phyloP scores from a whole-genome alignment of 306 rosid genomes.

The Quillaja saponaria region DNA sequence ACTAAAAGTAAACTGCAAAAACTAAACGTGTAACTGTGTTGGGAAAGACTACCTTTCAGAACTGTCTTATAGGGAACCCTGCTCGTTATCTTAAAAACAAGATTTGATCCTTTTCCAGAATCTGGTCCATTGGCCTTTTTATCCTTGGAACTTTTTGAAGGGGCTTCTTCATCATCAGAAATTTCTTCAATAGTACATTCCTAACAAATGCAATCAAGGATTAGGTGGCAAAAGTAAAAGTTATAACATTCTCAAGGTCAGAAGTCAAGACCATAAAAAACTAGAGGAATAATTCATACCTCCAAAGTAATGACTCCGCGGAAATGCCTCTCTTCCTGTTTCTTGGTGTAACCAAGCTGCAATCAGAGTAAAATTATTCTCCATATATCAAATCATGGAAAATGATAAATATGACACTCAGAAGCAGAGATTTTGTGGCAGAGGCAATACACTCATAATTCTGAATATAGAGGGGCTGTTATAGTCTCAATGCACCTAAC shows the following conservation, averaged over 20 bases:
- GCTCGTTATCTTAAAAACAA: conserved; percentile 52
- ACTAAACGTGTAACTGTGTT: neutral
- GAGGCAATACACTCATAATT: conserved; percentile 20
- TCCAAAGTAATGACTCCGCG: conserved; percentile 58
- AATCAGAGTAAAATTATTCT: conserved; percentile 11
- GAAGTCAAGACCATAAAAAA: neutral
- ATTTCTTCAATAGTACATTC: conserved; percentile 58
- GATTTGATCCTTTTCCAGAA: conserved; percentile 48
- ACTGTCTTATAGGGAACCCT: conserved; percentile 60
- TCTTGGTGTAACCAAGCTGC: conserved; percentile 65
- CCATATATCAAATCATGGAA: conserved; percentile 9
- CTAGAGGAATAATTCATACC: conserved; percentile 29
- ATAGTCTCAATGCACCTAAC: conserved; percentile 12
- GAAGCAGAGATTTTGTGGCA: conserved; percentile 5
- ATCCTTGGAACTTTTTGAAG: conserved; percentile 55
- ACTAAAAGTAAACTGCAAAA: conserved; percentile 2
- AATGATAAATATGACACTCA: conserved; percentile 2
- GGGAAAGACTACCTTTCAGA: conserved; percentile 42
- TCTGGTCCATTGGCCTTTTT: conserved; percentile 59
- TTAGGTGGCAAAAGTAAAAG: conserved; percentile 9
- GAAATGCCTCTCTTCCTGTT: conserved; percentile 59
- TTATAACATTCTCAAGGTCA: no score
- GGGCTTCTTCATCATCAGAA: conserved; percentile 51
- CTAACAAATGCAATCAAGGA: conserved; percentile 37
- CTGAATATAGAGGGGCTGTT: conserved; percentile 14